phyloP scores from a whole-genome alignment of 202 grass and related monocot species.

The Saccharum hybrid region DNA sequence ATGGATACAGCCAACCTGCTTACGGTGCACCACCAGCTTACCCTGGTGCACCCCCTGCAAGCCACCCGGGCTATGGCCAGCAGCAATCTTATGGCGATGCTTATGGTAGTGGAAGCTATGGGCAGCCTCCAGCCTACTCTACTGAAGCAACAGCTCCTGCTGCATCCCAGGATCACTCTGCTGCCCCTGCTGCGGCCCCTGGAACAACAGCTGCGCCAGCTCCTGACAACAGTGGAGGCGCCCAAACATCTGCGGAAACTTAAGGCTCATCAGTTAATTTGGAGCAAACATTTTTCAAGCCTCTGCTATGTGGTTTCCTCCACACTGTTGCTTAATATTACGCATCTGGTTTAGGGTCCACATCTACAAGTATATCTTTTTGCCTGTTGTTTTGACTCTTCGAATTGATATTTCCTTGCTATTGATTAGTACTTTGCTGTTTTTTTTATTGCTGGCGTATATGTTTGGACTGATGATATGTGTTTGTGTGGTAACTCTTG shows the following conservation, averaged over 20 bases:
- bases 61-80: slow-evolving; percentile 65
- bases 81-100: slow-evolving; percentile 62
- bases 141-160: slow-evolving; percentile 56
- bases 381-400: background rate
- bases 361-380: background rate
- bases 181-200: background rate
- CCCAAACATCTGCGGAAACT: slow-evolving; percentile 54
- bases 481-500: background rate
- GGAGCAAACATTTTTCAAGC: slow-evolving; percentile 14
- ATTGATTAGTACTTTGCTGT: background rate
- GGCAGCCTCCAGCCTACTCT: slow-evolving; percentile 59
- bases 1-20: slow-evolving; percentile 62
- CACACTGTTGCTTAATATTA: slow-evolving; percentile 26
- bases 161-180: slow-evolving; percentile 47
- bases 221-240: slow-evolving; percentile 41
- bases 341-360: slow-evolving; percentile 22
- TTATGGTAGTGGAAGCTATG: slow-evolving; percentile 66
- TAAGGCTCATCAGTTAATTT: slow-evolving; percentile 24
- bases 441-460: background rate
- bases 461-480: background rate
- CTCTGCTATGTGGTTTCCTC: slow-evolving; percentile 39
- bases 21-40: slow-evolving; percentile 60
- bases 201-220: slow-evolving; percentile 35
- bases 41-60: slow-evolving; percentile 53
- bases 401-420: background rate